Evolutionary conservation across 495 filamentous ascomycete genomes (phyloP), one percentile per base, ranked within the genome.

Genomic region (Aspergillus panamensis): DNA sequence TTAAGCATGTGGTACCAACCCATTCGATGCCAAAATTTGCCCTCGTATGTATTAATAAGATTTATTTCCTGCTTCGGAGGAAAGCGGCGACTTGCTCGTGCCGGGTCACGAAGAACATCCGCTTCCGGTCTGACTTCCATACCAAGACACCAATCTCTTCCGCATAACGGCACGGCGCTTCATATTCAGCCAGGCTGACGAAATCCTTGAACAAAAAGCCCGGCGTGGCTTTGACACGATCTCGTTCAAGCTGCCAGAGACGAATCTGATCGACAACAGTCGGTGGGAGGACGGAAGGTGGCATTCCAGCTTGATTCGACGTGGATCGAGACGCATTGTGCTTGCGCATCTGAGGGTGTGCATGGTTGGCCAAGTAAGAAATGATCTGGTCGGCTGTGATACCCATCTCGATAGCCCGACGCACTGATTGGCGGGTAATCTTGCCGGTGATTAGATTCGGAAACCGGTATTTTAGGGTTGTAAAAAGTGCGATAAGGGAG

Each of bases 261-360:
- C 92, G 80, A 59, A 98, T 97, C 75, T 98, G 94, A 76, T 98
- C 94, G 42, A 97, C 90, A 25, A 98, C 95, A 0, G 95, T 97
- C 3, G 94, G 91, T 2, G 95, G 94, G 1, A 97, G 78, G 8
- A 96, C 77, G 14, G 89, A 86, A 9, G 62, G 69, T 2, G 66
- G 70, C 13, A 76, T 60, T 2, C 75, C 70, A 5, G 71, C 57
- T 21, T 66, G 64, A 53, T 67, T 77, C 7, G 67, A 65, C 20
- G 73, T 73, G 16, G 80, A 76, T 8, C 82, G 75, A 50, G 68
- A 71, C 3, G 74, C 70, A 16, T 80, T 80, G 55, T 82, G 77
- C 59, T 90, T 90, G 44, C 83, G 82, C 84, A 97, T 88, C 63
- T 97, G 88, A 32, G 92, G 88, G 70, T 98, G 94, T 0, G 95